Evolutionary conservation across 371 early-diverging fungal species (phyloP).

Genomic region (Mortierella sp.): DNA sequence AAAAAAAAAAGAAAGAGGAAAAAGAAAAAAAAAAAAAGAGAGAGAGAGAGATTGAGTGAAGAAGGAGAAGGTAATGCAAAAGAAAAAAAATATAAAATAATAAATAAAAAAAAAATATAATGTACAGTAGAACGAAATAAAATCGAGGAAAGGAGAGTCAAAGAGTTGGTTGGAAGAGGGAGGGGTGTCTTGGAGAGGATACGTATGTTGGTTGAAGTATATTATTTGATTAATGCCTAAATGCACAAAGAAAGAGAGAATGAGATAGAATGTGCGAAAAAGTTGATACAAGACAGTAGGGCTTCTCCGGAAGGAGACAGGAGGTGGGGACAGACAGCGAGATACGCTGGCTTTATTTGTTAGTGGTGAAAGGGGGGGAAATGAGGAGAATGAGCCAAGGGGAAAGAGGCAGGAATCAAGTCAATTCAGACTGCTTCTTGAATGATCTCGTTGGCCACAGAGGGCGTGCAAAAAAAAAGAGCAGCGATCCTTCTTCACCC

Average conservation of each 20-base stretch:
- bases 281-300: too few species aligned
- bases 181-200: too few species aligned
- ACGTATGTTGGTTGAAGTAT: background rate
- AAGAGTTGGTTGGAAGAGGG: background rate
- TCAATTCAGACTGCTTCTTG: background rate
- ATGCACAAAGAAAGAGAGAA: background rate
- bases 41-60: background rate
- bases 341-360: too few species aligned
- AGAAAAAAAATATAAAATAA: conserved; percentile 8
- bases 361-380: background rate
- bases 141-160: background rate
- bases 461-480: background rate
- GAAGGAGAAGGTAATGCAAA: background rate
- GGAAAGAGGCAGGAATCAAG: background rate
- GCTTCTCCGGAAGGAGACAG: background rate
- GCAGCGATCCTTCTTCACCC: background rate
- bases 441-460: background rate
- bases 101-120: conserved; percentile 5
- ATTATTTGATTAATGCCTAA: too few species aligned
- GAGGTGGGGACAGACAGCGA: background rate
- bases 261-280: too few species aligned
- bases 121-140: background rate
- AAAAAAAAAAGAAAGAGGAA: background rate
- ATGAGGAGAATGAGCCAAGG: background rate
- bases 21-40: conserved; percentile 5